phyloP scores from a whole-genome alignment of 345 rosid genomes.

The Arabidopsis arenosa region DNA sequence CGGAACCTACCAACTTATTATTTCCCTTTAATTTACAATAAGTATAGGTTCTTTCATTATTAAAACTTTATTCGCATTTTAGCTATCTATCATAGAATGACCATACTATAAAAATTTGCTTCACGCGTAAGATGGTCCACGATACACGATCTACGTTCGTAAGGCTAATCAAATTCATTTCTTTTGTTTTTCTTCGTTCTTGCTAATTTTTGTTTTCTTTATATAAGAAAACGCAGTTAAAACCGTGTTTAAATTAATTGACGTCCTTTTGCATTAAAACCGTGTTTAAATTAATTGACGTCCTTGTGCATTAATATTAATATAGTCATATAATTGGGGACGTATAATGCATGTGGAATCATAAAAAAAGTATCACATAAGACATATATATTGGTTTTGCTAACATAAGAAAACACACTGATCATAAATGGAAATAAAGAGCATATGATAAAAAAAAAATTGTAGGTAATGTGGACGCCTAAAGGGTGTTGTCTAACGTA shows the following conservation, averaged over 20 bases:
- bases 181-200: not conserved
- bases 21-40: conserved; percentile 10
- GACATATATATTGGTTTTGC: not conserved
- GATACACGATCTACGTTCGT: conserved; percentile 1
- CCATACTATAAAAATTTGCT: conserved; percentile 27
- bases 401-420: conserved; percentile 3
- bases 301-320: not conserved
- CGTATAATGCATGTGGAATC: conserved; percentile 26
- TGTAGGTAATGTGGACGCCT: conserved; percentile 26
- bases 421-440: conserved; percentile 18
- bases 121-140: conserved; percentile 41
- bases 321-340: conserved; percentile 2
- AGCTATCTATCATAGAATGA: conserved; percentile 30
- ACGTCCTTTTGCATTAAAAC: not conserved
- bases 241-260: not conserved
- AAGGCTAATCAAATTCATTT: not conserved
- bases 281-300: not conserved
- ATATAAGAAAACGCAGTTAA: not conserved
- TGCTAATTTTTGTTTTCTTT: not conserved
- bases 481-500: conserved; percentile 30
- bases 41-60: conserved; percentile 23
- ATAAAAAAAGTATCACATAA: no score
- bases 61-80: conserved; percentile 31
- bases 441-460: not conserved
- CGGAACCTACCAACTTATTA: conserved; percentile 37